A percentile compares a stretch with the other conserved stretches of the same genome.
Conservation (phyloP, 1,284 basidiomycete species). For the Rhodotorula glutinis region DNA sequence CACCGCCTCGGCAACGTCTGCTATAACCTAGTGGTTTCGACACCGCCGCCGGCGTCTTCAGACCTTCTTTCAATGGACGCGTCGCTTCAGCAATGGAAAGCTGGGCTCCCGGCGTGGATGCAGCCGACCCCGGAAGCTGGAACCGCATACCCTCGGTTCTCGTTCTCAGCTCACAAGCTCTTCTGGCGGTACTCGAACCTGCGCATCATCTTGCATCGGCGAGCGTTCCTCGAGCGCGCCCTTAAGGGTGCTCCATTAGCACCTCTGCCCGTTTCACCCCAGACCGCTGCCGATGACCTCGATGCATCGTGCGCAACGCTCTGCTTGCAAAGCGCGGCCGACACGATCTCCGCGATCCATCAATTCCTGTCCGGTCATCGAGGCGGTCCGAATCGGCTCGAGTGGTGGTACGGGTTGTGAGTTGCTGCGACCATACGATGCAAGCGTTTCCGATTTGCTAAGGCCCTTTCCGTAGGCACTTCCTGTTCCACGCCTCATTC, state of each 20-base stretch:
- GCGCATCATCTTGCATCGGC: constrained; percentile 9
- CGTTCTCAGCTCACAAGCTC: constrained; percentile 2
- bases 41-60: neutral
- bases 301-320: neutral
- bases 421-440: neutral
- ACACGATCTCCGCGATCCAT: neutral
- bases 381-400: neutral
- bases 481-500: constrained; percentile 11
- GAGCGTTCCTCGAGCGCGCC: constrained; percentile 16
- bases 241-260: constrained; percentile 1
- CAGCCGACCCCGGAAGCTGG: neutral
- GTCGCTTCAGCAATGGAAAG: constrained; percentile 2
- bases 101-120: constrained; percentile 5
- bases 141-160: constrained; percentile 4
- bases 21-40: neutral
- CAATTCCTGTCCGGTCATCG: neutral
- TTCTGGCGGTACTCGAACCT: constrained; percentile 12
- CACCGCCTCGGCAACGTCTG: neutral
- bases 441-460: accelerated
- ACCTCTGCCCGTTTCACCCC: neutral
- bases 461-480: neutral
- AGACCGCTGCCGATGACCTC: neutral
- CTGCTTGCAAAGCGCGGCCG: neutral
- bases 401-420: constrained; percentile 20
- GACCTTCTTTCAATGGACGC: constrained; percentile 3